Evolutionary conservation across 768 basidiomycete genomes (phyloP).

Genomic region (Kwoniella dejecticola): DNA sequence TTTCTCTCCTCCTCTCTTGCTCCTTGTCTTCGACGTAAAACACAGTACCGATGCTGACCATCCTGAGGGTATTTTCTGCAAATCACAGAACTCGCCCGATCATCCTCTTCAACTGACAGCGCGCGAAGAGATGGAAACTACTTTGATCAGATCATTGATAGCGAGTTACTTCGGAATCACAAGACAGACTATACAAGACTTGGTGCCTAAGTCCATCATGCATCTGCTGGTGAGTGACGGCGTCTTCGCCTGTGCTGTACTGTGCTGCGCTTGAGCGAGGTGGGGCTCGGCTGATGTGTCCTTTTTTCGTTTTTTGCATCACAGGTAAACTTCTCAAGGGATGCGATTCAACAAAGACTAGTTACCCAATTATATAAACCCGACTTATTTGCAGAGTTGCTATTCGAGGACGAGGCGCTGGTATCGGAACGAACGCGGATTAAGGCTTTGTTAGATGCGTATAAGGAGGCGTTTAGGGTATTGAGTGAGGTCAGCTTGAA

Average conservation of each 20-base stretch:
- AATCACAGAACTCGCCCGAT: constrained; percentile 60
- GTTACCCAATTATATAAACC: constrained; percentile 96
- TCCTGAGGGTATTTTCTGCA: too few species aligned
- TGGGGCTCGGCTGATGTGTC: neutral
- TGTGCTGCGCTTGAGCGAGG: neutral
- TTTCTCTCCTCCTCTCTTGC: too few species aligned
- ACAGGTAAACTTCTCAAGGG: constrained; percentile 92
- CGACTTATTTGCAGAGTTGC: constrained; percentile 80
- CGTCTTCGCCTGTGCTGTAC: neutral
- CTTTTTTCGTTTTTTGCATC: constrained; percentile 44
- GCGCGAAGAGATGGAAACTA: constrained; percentile 95
- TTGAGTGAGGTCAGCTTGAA: constrained; percentile 55
- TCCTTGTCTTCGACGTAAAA: too few species aligned
- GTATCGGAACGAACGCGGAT: constrained; percentile 91
- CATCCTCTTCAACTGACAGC: constrained; percentile 68
- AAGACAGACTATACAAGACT: constrained; percentile 93
- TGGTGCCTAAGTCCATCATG: constrained; percentile 98
- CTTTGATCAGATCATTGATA: constrained; percentile 90
- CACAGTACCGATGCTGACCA: too few species aligned
- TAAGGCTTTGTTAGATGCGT: constrained; percentile 91
- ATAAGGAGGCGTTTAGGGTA: constrained; percentile 66
- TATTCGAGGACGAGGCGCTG: constrained; percentile 93
- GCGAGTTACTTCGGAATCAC: constrained; percentile 94
- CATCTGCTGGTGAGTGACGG: constrained; percentile 59
- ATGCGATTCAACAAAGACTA: constrained; percentile 93